phyloP scores from a whole-genome alignment of 2,329 filamentous ascomycete species.

The Anthostomella pinea region DNA sequence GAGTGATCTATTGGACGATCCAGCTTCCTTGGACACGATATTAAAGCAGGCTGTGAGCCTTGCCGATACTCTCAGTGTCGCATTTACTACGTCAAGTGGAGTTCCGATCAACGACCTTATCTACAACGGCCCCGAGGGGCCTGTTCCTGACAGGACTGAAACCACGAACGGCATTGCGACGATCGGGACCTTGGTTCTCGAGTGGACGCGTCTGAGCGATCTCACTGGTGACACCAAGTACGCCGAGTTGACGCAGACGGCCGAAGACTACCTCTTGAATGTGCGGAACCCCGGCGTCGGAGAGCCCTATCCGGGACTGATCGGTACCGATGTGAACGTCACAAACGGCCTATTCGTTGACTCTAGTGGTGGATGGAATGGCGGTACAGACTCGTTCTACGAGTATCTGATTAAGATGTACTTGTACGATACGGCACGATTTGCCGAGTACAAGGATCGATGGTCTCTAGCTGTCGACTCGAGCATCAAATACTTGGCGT shows the following conservation, averaged over 20 bases:
- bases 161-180: conserved; percentile 70
- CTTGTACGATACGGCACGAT: conserved; percentile 68
- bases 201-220: conserved; percentile 81
- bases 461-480: conserved; percentile 77
- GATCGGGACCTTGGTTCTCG: conserved; percentile 73
- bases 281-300: conserved; percentile 56
- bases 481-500: conserved; percentile 67
- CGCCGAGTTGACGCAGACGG: conserved; percentile 62
- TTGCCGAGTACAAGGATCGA: conserved; percentile 63
- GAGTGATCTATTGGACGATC: conserved; percentile 42
- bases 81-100: conserved; percentile 74
- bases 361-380: conserved; percentile 70
- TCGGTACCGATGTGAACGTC: conserved; percentile 67
- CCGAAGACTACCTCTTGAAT: conserved; percentile 65
- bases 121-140: conserved; percentile 30
- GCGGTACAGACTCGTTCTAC: conserved; percentile 77
- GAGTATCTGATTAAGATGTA: conserved; percentile 94
- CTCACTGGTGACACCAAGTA: conserved; percentile 68
- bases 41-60: conserved; percentile 66
- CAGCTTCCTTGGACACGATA: conserved; percentile 53
- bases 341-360: conserved; percentile 65
- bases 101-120: conserved; percentile 69
- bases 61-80: conserved; percentile 70
- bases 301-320: conserved; percentile 74
- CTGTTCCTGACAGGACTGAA: conserved; percentile 21